Base-by-base conservation (phyloP, 2,329 filamentous ascomycete species). In the Fragosphaeria purpurea region DNA sequence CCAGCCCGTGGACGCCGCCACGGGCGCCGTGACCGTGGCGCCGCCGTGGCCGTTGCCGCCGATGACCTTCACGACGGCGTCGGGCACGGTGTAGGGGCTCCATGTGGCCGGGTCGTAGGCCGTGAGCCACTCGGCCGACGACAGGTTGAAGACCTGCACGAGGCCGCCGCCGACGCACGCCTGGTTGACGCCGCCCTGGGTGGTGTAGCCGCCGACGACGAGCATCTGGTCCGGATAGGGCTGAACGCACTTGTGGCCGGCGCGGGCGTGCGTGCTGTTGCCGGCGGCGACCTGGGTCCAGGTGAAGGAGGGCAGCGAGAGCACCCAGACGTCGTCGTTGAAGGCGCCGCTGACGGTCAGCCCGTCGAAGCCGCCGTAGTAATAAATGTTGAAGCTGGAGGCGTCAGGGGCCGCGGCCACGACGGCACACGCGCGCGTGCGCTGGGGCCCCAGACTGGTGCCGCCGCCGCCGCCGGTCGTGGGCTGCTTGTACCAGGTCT, bases 171-270 rank as follows among this genome's bases (percentile, higher is more conserved):
- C 66, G 1, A 85, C 63, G 51, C 80, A 85, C 0, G 60, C 50
- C 0, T 44, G 41, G 1, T 5, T 43, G 1, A 11, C 33, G 1
- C 65, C 68, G 1, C 60, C 13, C 1, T 59, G 41, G 5, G 71
- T 42, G 1, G 67, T 65, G 56, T 79, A 84, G 9, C 88, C 88
- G 32, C 88, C 88, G 11, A 91, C 71, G 7, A 84, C 74, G 55
- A 93, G 72, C 82, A 94, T 89, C 64, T 91, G 87, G 52, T 84
- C 82, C 12, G 88, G 83, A 67, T 88, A 91, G 1, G 79, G 77
- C 58, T 79, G 77, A 57, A 89, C 79, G 65, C 87, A 93, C 39
- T 81, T 80, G 62, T 91, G 86, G 0, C 86, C 86, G 1, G 82
- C 79, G 49, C 88, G 77, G 4, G 72, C 83, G 66, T 65, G 85